Base-by-base conservation (phyloP, 1,284 basidiomycete species). In the Apiotrichum domesticum region DNA sequence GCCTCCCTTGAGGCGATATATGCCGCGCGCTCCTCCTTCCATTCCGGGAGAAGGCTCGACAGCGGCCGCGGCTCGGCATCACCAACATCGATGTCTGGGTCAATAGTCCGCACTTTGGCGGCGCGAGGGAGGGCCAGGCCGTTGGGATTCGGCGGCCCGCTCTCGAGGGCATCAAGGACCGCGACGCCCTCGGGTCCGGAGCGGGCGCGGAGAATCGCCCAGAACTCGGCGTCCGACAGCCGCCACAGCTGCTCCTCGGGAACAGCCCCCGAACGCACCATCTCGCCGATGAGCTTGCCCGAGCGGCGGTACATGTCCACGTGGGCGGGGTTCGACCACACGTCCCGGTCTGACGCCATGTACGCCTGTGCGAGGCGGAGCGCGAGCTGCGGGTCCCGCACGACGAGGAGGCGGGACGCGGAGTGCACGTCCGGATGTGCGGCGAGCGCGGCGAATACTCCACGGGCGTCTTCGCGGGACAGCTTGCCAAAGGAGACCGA, bases 251-350 rank as follows among this genome's bases (percentile, higher is more conserved):
- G 45, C 6, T 37, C 46, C 34, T 62, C 57, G 21, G 32, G 40
- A 46, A 62, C 9, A 5, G 40, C 21, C 2, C 57, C 57, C 4
- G 34, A 13, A 6, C 32, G 32, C 6, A 62, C 54, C 15, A 56
- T 51, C 37, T 33, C 34, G 35, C 42, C 35, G 35, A 62, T 62
- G 21, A 62, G 49, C 11, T 39, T 39, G 10, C 60, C 60, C 0
- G 55, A 34, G 33, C 54, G 52, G 9, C 10, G 33, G 21, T 54
- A 56, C 52, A 62, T 52, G 33, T 49, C 57, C 5, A 45, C 35
- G 15, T 58, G 54, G 14, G 54, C 51, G 0, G 60, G 57, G 46
- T 56, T 56, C n/a, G 48, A 53, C 57, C 57, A 62, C 3, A 62
- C 55, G 9, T 44, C 52, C 6, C 39, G 34, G 46, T 62, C 60